Evolutionary conservation across 345 rosid genomes (phyloP).

Genomic region (Euphorbia pulcherrima): DNA sequence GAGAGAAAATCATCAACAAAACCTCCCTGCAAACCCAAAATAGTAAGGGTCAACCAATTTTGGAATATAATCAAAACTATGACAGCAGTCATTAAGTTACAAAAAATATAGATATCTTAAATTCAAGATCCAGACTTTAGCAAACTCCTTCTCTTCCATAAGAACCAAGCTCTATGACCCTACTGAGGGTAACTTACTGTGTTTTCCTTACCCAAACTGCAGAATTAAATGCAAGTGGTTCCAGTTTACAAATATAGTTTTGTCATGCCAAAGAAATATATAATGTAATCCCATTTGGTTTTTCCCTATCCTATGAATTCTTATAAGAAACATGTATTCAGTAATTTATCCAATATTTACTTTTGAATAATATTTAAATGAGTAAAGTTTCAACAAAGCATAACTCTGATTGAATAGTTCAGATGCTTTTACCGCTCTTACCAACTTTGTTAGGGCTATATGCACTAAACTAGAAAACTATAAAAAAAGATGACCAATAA

Average conservation of each 20-base stretch:
- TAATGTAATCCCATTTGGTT: background rate
- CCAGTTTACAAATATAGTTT: background rate
- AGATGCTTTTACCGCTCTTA: background rate
- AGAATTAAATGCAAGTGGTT: background rate
- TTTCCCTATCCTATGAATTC: background rate
- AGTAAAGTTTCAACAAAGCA: background rate
- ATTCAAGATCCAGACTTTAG: background rate
- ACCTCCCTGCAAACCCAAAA: constrained; percentile 60
- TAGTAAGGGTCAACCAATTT: background rate
- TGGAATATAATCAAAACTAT: background rate
- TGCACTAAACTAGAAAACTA: background rate
- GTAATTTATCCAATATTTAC: too few species aligned
- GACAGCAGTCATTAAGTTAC: background rate
- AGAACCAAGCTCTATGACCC: background rate
- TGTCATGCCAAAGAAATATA: background rate
- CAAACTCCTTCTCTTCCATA: background rate
- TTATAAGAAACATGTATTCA: background rate
- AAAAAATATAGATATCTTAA: constrained; percentile 3
- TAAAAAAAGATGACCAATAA: background rate
- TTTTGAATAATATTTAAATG: background rate
- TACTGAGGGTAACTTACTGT: background rate
- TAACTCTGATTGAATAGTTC: background rate
- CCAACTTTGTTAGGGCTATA: background rate
- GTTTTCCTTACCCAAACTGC: background rate
- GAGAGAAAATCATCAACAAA: constrained; percentile 88